Evolutionary conservation across 352 stramenopile genomes (phyloP).

Genomic region (Pelagophyceae sp.): DNA sequence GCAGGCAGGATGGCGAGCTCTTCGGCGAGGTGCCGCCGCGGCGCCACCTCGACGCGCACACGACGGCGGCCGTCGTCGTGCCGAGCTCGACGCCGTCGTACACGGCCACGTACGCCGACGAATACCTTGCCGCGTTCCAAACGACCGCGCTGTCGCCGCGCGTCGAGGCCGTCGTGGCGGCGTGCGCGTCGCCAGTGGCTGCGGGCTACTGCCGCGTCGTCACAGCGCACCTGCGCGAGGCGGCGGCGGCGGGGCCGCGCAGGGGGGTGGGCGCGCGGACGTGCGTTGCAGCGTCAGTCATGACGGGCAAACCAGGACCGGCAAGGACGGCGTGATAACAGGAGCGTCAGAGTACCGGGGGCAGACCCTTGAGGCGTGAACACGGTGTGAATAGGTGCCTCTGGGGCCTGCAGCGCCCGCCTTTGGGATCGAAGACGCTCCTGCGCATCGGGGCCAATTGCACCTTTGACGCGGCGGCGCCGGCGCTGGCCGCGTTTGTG

Average conservation of each 20-base stretch:
- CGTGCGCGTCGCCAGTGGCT: constrained; percentile 25
- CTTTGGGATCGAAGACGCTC: constrained; percentile 37
- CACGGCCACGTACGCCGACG: constrained; percentile 39
- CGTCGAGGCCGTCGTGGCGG: constrained; percentile 18
- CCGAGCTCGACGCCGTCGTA: constrained; percentile 53
- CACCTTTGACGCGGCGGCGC: constrained; percentile 41
- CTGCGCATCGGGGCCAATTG: constrained; percentile 31
- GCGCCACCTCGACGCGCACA: constrained; percentile 42
- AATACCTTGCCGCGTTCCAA: too few species aligned
- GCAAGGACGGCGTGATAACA: too few species aligned
- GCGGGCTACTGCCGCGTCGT: constrained; percentile 49
- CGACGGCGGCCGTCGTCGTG: constrained; percentile 51
- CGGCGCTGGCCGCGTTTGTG: constrained; percentile 47
- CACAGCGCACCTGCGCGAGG: constrained; percentile 46
- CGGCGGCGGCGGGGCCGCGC: constrained; percentile 19
- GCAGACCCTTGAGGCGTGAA: too few species aligned
- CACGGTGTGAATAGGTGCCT: too few species aligned
- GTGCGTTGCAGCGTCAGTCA: not conserved
- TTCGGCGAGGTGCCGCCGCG: constrained; percentile 59
- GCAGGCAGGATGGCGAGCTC: constrained; percentile 56
- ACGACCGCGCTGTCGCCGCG: constrained; percentile 28
- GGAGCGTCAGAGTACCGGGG: too few species aligned
- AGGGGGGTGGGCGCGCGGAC: not conserved
- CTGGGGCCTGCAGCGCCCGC: not conserved
- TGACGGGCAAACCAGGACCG: too few species aligned